A percentile compares a stretch with the other conserved stretches of the same genome.
phyloP scores from a whole-genome alignment of 768 basidiomycete species.

The Suillus sp. region DNA sequence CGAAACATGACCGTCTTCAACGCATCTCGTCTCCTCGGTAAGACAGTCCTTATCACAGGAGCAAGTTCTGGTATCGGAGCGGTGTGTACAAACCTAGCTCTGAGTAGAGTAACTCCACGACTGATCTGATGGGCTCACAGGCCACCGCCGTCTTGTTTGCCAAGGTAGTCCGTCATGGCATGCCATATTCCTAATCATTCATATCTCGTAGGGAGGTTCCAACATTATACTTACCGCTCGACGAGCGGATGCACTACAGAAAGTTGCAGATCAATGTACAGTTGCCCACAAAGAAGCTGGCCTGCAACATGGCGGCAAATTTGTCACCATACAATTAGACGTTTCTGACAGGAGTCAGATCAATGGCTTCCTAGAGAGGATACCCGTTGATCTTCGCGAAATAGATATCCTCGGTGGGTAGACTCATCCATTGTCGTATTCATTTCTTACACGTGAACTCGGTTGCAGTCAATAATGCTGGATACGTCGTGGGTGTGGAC shows the following conservation, averaged over 20 bases:
- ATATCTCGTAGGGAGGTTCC: slow-evolving; percentile 64
- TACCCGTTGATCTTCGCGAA: slow-evolving; percentile 68
- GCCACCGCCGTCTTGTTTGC: slow-evolving; percentile 89
- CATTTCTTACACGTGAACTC: neutral
- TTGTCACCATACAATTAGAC: slow-evolving; percentile 73
- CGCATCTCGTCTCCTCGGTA: slow-evolving; percentile 74
- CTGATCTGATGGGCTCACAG: slow-evolving; percentile 39
- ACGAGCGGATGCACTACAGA: slow-evolving; percentile 68
- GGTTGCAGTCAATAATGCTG: slow-evolving; percentile 71
- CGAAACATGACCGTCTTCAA: slow-evolving; percentile 78
- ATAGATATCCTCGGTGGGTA: slow-evolving; percentile 82
- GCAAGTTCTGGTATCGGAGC: slow-evolving; percentile 91
- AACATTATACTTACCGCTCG: slow-evolving; percentile 87
- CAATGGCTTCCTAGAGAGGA: slow-evolving; percentile 65
- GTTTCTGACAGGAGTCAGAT: slow-evolving; percentile 78
- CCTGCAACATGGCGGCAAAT: slow-evolving; percentile 73
- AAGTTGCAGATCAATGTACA: slow-evolving; percentile 66
- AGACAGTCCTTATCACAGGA: slow-evolving; percentile 87
- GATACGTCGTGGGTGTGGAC: slow-evolving; percentile 88
- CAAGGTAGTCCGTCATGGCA: slow-evolving; percentile 48
- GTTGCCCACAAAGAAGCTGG: slow-evolving; percentile 75
- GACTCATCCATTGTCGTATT: neutral
- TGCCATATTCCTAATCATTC: slow-evolving; percentile 3
- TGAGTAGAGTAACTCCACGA: slow-evolving; percentile 1
- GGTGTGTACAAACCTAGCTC: slow-evolving; percentile 45